These are phyloP conservation scores for Daldinia decipiens DNA, from an alignment of 495 filamentous ascomycete species.

Conservation along the genomic window DNA sequence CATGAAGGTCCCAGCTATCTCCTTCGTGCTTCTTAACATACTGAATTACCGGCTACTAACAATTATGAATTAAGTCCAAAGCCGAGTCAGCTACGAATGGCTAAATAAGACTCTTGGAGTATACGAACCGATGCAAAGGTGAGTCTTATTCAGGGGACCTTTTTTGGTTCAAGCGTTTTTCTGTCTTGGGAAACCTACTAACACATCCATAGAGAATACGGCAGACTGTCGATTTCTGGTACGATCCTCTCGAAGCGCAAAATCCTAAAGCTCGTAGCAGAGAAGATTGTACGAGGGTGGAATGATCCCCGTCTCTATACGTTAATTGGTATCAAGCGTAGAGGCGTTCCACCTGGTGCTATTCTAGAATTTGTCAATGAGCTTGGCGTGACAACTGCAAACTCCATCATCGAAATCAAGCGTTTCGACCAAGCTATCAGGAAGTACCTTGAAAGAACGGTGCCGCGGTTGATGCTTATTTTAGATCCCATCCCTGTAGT, in stretches of 20 bases:
- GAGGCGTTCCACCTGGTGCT: conserved; percentile 86
- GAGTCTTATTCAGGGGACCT: neutral
- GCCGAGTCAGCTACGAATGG: conserved; percentile 86
- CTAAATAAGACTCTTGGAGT: conserved; percentile 74
- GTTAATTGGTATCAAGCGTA: conserved; percentile 81
- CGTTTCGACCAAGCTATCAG: conserved; percentile 84
- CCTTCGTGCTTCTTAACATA: neutral
- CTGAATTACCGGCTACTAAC: conserved; percentile 4
- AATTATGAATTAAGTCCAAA: conserved; percentile 27
- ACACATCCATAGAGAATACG: conserved; percentile 58
- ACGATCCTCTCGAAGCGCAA: conserved; percentile 87
- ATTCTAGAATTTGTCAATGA: conserved; percentile 89
- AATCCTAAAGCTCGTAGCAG: conserved; percentile 78
- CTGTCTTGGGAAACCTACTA: conserved; percentile 49
- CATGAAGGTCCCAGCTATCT: neutral
- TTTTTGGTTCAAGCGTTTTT: neutral
- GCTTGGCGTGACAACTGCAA: conserved; percentile 83
- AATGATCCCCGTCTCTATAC: conserved; percentile 92
- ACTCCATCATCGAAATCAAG: conserved; percentile 74
- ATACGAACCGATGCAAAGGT: conserved; percentile 85
- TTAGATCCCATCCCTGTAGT: conserved; percentile 82
- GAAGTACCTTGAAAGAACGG: conserved; percentile 81
- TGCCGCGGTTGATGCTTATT: conserved; percentile 87
- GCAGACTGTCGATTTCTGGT: conserved; percentile 81
- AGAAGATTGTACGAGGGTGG: conserved; percentile 80